A percentile compares a stretch with the other conserved stretches of the same genome.
phyloP scores from a whole-genome alignment of 192 early-diverging fungal species.

The Phlyctochytrium arcticum region DNA sequence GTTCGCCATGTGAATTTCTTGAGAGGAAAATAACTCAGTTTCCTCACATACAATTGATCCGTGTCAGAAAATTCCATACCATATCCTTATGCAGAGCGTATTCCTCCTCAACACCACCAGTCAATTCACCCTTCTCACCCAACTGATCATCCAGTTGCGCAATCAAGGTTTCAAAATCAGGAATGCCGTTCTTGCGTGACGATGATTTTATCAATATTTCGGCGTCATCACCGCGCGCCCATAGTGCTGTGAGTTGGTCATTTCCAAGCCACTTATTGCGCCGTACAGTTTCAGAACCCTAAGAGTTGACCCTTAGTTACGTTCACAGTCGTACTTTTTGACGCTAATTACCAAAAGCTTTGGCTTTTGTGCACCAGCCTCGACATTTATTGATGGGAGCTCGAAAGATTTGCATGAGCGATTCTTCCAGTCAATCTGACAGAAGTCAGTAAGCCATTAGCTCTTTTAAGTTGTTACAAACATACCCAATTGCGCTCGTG shows the following conservation, averaged over 20 bases:
- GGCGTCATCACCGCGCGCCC: constrained; percentile 25
- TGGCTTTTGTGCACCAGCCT: constrained; percentile 29
- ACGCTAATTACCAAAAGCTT: constrained; percentile 31
- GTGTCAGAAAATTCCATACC: too few species aligned
- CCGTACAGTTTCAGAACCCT: constrained; percentile 20
- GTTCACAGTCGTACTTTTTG: too few species aligned
- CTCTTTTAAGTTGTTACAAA: too few species aligned
- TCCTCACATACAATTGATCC: too few species aligned
- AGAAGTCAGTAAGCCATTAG: too few species aligned
- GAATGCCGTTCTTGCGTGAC: constrained; percentile 1
- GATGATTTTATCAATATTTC: constrained; percentile 5
- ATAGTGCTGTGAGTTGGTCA: constrained; percentile 26
- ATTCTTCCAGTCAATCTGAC: constrained; percentile 74
- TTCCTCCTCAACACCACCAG: constrained; percentile 39
- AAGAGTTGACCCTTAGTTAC: too few species aligned
- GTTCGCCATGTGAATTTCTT: constrained; percentile 45
- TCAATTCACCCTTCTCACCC: constrained; percentile 20
- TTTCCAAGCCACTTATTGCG: constrained; percentile 34
- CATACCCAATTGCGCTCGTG: constrained; percentile 75
- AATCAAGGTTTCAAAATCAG: constrained; percentile 9
- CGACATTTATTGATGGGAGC: constrained; percentile 34
- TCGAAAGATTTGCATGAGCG: constrained; percentile 75
- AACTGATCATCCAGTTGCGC: constrained; percentile 41
- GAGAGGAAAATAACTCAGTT: too few species aligned
- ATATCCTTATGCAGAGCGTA: constrained; percentile 29